A percentile compares a stretch with the other conserved stretches of the same genome.
These are phyloP conservation scores for Penicillium manginii DNA, from an alignment of 495 filamentous ascomycete genomes.

Conservation along the genomic window DNA sequence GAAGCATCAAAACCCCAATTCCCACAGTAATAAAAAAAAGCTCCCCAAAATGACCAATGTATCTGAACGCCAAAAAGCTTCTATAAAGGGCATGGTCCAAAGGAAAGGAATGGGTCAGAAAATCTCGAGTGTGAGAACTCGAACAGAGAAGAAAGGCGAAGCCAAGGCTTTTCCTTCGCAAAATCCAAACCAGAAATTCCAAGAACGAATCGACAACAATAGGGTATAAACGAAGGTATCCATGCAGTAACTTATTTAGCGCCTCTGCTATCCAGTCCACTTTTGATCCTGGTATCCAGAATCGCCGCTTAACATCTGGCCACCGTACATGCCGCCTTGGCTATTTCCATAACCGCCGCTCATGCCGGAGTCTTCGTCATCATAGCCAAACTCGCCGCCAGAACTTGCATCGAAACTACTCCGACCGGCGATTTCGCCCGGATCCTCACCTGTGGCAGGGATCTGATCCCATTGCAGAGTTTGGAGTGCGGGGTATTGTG, in stretches of 20 bases:
- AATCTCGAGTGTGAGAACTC: constrained; percentile 1
- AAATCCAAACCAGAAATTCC: constrained; percentile 4
- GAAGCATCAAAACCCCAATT: constrained; percentile 8
- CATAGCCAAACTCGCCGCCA: constrained; percentile 57
- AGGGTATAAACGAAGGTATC: constrained; percentile 10
- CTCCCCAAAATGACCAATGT: constrained; percentile 27
- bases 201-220: neutral
- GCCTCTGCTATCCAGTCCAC: constrained; percentile 33
- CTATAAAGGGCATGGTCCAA: constrained; percentile 12
- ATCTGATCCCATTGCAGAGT: constrained; percentile 77
- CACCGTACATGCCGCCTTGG: constrained; percentile 40
- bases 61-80: constrained; percentile 42
- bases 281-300: constrained; percentile 36
- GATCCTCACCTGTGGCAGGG: constrained; percentile 55
- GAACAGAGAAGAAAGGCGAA: constrained; percentile 4
- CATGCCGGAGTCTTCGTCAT: constrained; percentile 53
- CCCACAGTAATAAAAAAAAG: constrained; percentile 8
- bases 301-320: constrained; percentile 38
- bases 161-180: constrained; percentile 12
- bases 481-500: constrained; percentile 89
- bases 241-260: neutral
- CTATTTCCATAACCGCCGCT: constrained; percentile 38
- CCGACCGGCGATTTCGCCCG: constrained; percentile 75
- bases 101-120: constrained; percentile 10
- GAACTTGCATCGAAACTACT: constrained; percentile 92